Percentiles rank a stretch among this genome's conserved stretches.
Conservation (phyloP, 768 basidiomycete species). For the Lyophyllum atratum region DNA sequence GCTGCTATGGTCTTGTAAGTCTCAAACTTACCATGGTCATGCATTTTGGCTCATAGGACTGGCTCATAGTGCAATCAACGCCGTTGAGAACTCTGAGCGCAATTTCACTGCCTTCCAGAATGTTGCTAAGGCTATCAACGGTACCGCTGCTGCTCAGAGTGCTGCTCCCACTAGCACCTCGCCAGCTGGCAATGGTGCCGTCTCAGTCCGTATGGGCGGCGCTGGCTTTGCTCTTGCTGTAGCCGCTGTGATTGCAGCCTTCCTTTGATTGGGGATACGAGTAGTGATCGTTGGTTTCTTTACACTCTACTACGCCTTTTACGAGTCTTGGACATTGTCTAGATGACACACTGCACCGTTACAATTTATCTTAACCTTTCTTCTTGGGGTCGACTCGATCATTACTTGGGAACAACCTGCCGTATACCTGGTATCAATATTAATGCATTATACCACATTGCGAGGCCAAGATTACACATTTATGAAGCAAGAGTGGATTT, state of each 20-base stretch:
- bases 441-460: neutral
- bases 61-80: conserved; percentile 53
- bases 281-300: neutral
- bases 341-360: conserved; percentile 20
- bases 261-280: conserved; percentile 31
- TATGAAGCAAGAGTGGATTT: no score
- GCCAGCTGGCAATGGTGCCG: conserved; percentile 28
- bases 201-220: conserved; percentile 33
- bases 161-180: conserved; percentile 23
- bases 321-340: conserved; percentile 26
- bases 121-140: conserved; percentile 56
- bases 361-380: conserved; percentile 17
- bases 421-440: conserved; percentile 19
- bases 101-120: conserved; percentile 60
- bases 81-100: conserved; percentile 46
- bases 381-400: conserved; percentile 17
- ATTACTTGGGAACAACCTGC: conserved; percentile 13
- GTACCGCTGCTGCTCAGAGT: conserved; percentile 41
- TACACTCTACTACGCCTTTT: conserved; percentile 18
- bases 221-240: conserved; percentile 29
- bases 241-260: conserved; percentile 30
- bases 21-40: neutral
- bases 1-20: conserved; percentile 57
- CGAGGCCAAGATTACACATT: neutral
- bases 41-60: neutral